Evolutionary conservation across 2,329 filamentous ascomycete species (phyloP), one percentile per base, ranked within the genome.

Genomic region (Venturiaceae sp.): DNA sequence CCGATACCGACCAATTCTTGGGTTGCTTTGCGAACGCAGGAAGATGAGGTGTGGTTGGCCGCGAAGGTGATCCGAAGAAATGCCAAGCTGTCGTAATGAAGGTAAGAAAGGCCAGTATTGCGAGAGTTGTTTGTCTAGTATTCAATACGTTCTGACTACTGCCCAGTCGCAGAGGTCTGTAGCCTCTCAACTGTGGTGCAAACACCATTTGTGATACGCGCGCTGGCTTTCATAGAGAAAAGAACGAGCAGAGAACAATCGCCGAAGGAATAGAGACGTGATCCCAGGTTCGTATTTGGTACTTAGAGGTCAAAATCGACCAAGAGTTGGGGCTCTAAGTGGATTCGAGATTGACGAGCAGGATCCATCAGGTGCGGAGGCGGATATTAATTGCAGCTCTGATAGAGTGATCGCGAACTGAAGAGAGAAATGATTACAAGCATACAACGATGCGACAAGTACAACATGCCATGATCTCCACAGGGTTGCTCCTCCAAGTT

Each of bases 1-100:
- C 75, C 69, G 61, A 78, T 74, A 23, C 77, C 67, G 23, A 67
- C 72, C 37, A 79, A 70, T 63, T 74, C 70, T 69, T 73, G 71
- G 36, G 61, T 14, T 26, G 41, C n/a, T 32, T 41, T 13, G 21
- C 16, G 28, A 28, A 44, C 6, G 55, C 44, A 58, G 55, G 55
- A n/a, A 37, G 37, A 23, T 19, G 28, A 19, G 52, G 30, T 53
- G 33, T 32, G 11, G 37, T 6, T 19, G 14, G 9, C 28, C 21
- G 33, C 6, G 34, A n/a, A 21, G 21, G 23, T 9, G 57, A 23
- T 16, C 47, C 57, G 30, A 55, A 44, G 26, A 58, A 54, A 30
- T 54, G 50, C 47, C 46, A 53, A 34, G 44, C 7, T 8, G 28
- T 44, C n/a, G 36, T 36, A 14, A 47, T 19, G 21, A 59, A 21